Base-by-base conservation (phyloP, 495 filamentous ascomycete genomes). In the Podospora pseudopauciseta region DNA sequence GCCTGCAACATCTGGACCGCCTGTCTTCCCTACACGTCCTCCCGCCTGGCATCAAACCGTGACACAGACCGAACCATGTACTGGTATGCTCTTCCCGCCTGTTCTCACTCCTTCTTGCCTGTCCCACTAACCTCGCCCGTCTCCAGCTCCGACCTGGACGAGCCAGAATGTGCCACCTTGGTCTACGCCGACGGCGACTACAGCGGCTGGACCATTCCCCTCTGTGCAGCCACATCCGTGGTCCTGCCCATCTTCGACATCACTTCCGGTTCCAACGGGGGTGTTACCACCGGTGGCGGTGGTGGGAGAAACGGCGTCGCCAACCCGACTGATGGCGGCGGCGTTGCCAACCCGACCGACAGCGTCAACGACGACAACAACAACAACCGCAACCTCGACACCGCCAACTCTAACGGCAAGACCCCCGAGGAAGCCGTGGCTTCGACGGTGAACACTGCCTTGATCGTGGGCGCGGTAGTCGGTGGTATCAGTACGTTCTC, bases 401-500 rank as follows among this genome's bases (percentile, higher is more conserved):
- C 55, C 7, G 1, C 55, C n/a, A 58, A 49, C 39, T 49, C 55
- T n/a, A 58, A 15, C n/a, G 27, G 57, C 65, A 26, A 69, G 57
- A 57, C 9, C 1, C 4, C 62, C 6, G 5, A 34, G 65, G 63
- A 58, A 58, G 23, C 55, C 18, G 55, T 58, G 16, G 23, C 68
- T 56, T 60, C 32, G 32, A 69, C 20, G 56, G 60, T 49, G 1
- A 11, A 44, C 4, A 53, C 18, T 4, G 60, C 63, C 27, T 63
- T 44, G 9, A 66, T 85, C 30, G 79, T 78, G n/a, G 83, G 83
- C 23, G 83, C 82, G 56, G 81, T 81, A 16, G 81, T 84, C 15
- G 83, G 83, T 56, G 83, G 82, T 19, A 74, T 84, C 16, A 63
- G 69, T 71, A 28, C 58, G 69, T 66, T 27, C n/a, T 23, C 1